phyloP scores from a whole-genome alignment of 495 filamentous ascomycete genomes.

The Aspergillus haitiensis region DNA sequence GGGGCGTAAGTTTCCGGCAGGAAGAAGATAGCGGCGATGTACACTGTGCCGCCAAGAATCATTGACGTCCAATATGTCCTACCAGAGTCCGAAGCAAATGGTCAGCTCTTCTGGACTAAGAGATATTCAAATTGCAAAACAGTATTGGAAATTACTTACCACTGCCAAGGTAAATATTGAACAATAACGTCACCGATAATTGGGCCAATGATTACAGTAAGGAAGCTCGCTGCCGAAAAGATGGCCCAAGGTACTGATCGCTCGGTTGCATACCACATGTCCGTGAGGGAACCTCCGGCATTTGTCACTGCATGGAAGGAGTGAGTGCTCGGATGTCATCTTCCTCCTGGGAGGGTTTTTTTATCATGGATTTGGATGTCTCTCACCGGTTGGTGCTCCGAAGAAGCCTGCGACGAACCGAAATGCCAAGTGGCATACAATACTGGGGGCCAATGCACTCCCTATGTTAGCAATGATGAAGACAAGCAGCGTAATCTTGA shows the following conservation, averaged over 20 bases:
- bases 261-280: conserved; percentile 57
- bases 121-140: no score
- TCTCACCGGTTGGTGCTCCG: conserved; percentile 50
- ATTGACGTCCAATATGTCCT: conserved; percentile 57
- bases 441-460: conserved; percentile 55
- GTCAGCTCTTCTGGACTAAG: no score
- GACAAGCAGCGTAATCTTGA: conserved; percentile 36
- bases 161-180: conserved; percentile 52
- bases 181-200: conserved; percentile 53
- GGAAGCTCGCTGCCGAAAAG: conserved; percentile 57
- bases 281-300: conserved; percentile 60
- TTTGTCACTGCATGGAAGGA: conserved; percentile 46
- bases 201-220: conserved; percentile 55
- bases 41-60: conserved; percentile 51
- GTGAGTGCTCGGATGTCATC: no score
- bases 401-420: conserved; percentile 68
- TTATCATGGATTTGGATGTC: no score
- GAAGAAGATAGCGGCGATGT: conserved; percentile 38
- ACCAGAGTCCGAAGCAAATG: no score
- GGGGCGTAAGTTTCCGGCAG: conserved; percentile 57
- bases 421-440: conserved; percentile 59
- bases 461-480: conserved; percentile 57
- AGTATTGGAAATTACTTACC: conserved; percentile 24
- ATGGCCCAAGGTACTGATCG: conserved; percentile 37
- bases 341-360: no score